Evolutionary conservation across 345 rosid species (phyloP).

Genomic region (Eucalyptus virginea): DNA sequence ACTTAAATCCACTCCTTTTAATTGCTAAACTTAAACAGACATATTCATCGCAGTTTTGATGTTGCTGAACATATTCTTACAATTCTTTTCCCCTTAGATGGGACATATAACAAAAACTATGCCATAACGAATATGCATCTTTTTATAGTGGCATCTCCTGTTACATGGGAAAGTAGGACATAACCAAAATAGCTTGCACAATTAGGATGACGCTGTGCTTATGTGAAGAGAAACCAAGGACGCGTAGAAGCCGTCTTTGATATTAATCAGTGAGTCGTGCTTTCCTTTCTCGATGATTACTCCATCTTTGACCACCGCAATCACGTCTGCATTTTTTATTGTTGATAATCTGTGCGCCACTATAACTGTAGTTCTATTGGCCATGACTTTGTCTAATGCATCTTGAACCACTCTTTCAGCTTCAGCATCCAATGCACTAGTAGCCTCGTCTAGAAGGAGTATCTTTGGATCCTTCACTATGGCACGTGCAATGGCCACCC

Average conservation of each 20-base stretch:
- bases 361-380: background rate
- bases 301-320: conserved; percentile 43
- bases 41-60: background rate
- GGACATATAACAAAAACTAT: background rate
- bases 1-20: background rate
- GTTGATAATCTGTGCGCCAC: conserved; percentile 18
- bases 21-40: background rate
- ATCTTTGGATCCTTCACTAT: conserved; percentile 39
- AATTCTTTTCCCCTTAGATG: background rate
- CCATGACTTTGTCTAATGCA: conserved; percentile 1
- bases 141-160: background rate
- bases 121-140: background rate
- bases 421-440: conserved; percentile 1
- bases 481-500: conserved; percentile 24
- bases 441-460: conserved; percentile 42
- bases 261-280: conserved; percentile 18
- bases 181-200: background rate
- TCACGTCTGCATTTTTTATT: conserved; percentile 39
- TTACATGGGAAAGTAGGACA: background rate
- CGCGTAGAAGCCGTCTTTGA: conserved; percentile 24
- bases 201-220: conserved; percentile 3
- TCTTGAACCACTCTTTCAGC: conserved; percentile 6
- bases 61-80: background rate
- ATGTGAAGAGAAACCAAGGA: conserved; percentile 30
- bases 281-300: conserved; percentile 42